Base-by-base conservation (phyloP, 1,284 basidiomycete genomes). In the Ustilago curta region DNA sequence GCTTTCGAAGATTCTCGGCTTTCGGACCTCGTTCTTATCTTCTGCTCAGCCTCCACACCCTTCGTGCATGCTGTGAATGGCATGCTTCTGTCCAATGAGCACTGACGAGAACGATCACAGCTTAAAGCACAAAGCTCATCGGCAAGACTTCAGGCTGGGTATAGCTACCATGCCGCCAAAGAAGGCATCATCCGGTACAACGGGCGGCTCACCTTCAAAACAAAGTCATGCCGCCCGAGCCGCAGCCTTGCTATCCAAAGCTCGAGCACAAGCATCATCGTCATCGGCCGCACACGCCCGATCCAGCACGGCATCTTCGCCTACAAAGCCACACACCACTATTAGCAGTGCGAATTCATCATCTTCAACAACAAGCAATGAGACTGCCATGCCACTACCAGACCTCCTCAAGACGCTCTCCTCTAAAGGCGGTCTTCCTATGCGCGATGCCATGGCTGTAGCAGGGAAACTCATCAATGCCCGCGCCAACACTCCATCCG, bases 391-490 rank as follows among this genome's bases (percentile, higher is more conserved):
- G 48, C 68, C 71, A 4, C 58, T 77, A 2, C 64, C 76, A 8
- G 71, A 77, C 25, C 29, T 77, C 19, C 65, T 77, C 64, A 71
- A 74, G 42, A 67, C 68, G 7, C 58, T 77, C 4, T 63, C 68
- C 11, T 62, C 66, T 18, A 76, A 65, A 59, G 73, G 73, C 39
- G 73, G 73, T 0, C 54, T 80, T 25, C 27, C 70, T 0, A 68
- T 80, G 70, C 63, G 67, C 21, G 79, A 80, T 19, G 73, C 79
- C 3, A 80, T 81, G 68, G 64, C 72, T 1, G 54, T 81, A 0
- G 74, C 79, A 4, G 79, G 76, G 9, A 79, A 81, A 52, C 70
- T 81, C 39, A 57, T 77, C 67, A 77, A 78, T n/a, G 73, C 66
- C 9, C 48, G 70, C 5, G 62, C 68, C 35, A 77, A 78, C 44